Percentiles rank a stretch among this genome's conserved stretches.
Evolutionary conservation across 2,329 filamentous ascomycete species (phyloP).

Genomic region (Monosporascus sp.): DNA sequence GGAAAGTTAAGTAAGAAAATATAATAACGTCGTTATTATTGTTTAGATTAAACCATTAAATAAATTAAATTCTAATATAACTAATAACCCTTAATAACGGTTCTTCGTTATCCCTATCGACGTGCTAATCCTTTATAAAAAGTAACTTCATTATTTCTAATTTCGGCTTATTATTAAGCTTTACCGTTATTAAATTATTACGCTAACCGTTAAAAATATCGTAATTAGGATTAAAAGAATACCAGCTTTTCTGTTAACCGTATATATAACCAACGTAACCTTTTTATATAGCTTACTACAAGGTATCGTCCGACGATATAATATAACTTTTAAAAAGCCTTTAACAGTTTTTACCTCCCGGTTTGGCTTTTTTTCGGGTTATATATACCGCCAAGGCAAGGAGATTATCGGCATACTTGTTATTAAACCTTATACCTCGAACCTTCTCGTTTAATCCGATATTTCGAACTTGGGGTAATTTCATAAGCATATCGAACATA

Average conservation of each 20-base stretch:
- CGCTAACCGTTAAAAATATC: too few relatives aligned
- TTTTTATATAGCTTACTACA: background rate
- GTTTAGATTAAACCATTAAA: too few relatives aligned
- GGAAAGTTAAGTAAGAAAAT: too few relatives aligned
- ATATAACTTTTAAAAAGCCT: constrained; percentile 3
- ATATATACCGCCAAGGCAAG: background rate
- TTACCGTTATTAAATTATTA: too few relatives aligned
- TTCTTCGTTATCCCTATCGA: too few relatives aligned
- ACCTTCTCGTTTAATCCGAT: constrained; percentile 6
- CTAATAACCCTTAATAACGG: too few relatives aligned
- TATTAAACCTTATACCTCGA: constrained; percentile 7
- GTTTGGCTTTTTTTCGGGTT: background rate
- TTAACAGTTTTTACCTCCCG: constrained; percentile 1
- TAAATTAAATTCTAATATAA: too few relatives aligned
- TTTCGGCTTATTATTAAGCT: too few relatives aligned
- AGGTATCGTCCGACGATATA: background rate
- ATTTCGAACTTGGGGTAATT: background rate
- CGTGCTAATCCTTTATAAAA: too few relatives aligned
- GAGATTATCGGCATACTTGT: constrained; percentile 1
- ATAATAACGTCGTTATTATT: too few relatives aligned
- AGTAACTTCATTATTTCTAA: too few relatives aligned
- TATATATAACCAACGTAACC: constrained; percentile 2
- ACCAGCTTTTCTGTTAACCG: background rate
- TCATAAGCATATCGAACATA: background rate
- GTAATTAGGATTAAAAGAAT: background rate